These are phyloP conservation scores for Talaromyces sp. DNA, from an alignment of 2,329 filamentous ascomycete species.

Conservation along the genomic window DNA sequence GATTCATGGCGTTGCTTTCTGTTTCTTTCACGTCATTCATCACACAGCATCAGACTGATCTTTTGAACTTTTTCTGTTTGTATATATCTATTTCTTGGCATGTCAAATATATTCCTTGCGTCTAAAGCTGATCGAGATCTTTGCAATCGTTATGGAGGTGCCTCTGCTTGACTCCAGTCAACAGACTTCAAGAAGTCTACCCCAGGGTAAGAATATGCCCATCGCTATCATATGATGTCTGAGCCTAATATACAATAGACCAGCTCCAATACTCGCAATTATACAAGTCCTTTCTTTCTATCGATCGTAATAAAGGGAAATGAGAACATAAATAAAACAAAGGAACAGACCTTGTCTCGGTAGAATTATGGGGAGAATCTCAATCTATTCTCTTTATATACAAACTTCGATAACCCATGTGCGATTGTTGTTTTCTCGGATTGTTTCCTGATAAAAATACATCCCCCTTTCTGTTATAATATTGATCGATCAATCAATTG, in stretches of 20 bases:
- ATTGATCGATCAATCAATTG: background rate
- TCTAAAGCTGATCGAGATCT: background rate
- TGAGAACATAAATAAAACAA: background rate
- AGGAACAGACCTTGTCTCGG: conserved; percentile 6
- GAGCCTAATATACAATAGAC: background rate
- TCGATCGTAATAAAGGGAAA: background rate
- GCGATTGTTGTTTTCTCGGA: conserved; percentile 5
- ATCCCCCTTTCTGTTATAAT: conserved; percentile 2
- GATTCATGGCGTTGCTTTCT: conserved; percentile 1
- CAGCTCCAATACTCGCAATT: background rate
- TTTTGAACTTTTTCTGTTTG: background rate
- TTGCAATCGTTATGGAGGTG: background rate
- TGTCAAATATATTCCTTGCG: background rate
- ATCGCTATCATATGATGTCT: background rate
- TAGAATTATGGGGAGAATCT: background rate
- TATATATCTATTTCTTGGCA: background rate
- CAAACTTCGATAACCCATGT: conserved; percentile 17
- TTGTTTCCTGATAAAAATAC: conserved; percentile 42
- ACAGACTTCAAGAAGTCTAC: background rate
- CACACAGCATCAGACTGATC: background rate
- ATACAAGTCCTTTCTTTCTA: background rate
- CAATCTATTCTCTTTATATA: conserved; percentile 18
- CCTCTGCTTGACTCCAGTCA: background rate
- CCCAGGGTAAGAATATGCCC: background rate
- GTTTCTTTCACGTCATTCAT: background rate